Evolutionary conservation across 2,329 filamentous ascomycete species (phyloP).

Genomic region (Clonostachys chloroleuca): DNA sequence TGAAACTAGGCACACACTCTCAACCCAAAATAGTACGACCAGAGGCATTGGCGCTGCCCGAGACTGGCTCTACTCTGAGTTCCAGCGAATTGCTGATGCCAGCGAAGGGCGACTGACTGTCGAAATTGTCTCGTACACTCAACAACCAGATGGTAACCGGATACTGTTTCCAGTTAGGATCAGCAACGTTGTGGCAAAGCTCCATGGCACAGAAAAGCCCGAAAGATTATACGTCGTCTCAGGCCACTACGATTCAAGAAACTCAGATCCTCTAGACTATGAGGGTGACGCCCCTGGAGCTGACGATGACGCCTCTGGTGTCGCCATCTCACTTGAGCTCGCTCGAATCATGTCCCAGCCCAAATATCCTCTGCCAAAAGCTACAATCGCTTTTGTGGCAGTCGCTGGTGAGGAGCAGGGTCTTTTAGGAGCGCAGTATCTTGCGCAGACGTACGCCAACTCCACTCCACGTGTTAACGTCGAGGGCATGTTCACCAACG

Average conservation of each 20-base stretch:
- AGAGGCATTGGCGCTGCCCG: conserved; percentile 51
- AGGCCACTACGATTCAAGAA: conserved; percentile 51
- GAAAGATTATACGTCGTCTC: conserved; percentile 47
- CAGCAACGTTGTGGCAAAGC: conserved; percentile 45
- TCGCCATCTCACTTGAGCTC: conserved; percentile 47
- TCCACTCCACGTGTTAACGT: conserved; percentile 38
- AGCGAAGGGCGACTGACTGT: conserved; percentile 47
- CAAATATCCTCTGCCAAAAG: conserved; percentile 25
- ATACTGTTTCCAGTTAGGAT: conserved; percentile 47
- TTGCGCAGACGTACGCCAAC: conserved; percentile 48
- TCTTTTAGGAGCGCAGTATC: conserved; percentile 43
- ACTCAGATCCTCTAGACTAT: conserved; percentile 44
- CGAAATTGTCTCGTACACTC: conserved; percentile 43
- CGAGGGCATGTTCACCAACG: conserved; percentile 53
- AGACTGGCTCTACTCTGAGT: conserved; percentile 50
- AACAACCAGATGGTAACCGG: conserved; percentile 33
- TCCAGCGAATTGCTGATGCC: conserved; percentile 37
- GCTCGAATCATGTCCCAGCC: conserved; percentile 44
- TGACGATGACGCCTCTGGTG: conserved; percentile 52
- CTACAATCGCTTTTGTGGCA: conserved; percentile 51
- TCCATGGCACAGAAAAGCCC: conserved; percentile 42
- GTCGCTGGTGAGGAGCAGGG: conserved; percentile 55
- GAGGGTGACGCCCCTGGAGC: conserved; percentile 49
- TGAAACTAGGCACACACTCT: conserved; percentile 52
- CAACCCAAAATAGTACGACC: conserved; percentile 41